Percentiles rank a stretch among this genome's conserved stretches.
phyloP scores from a whole-genome alignment of 2,329 filamentous ascomycete species.

The Fusarium caatingaense region DNA sequence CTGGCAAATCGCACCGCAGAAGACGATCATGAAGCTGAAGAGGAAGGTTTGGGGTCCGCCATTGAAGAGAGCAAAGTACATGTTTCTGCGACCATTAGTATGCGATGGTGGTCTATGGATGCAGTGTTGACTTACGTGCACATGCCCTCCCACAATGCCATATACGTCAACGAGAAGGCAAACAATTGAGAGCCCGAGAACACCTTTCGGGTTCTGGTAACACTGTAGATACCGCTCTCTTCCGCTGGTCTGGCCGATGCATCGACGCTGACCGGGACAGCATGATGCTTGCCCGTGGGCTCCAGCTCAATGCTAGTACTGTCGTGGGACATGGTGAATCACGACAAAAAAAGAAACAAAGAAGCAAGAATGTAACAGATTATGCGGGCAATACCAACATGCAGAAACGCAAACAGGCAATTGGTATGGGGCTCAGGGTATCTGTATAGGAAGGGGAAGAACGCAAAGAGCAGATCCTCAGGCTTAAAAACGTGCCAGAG shows the following conservation, averaged over 20 bases:
- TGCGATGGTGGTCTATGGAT: fast-evolving
- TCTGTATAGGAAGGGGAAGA: not conserved
- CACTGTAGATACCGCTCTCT: slow-evolving; percentile 30
- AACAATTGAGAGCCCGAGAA: slow-evolving; percentile 44
- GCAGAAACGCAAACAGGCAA: slow-evolving; percentile 9
- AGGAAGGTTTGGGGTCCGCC: slow-evolving; percentile 42
- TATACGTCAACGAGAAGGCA: slow-evolving; percentile 43
- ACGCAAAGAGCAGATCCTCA: slow-evolving; percentile 1
- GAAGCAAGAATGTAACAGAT: not conserved
- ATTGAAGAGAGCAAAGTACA: slow-evolving; percentile 44
- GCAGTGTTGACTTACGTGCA: slow-evolving; percentile 33
- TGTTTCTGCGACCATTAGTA: slow-evolving; percentile 32
- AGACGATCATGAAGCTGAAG: slow-evolving; percentile 45
- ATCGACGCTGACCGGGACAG: slow-evolving; percentile 24
- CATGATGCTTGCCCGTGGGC: slow-evolving; percentile 22
- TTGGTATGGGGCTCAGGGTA: not conserved
- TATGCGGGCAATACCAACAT: slow-evolving; percentile 2
- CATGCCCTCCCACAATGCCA: slow-evolving; percentile 44
- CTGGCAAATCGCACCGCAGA: slow-evolving; percentile 40
- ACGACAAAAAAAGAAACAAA: no score
- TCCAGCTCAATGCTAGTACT: slow-evolving; percentile 36
- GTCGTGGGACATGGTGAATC: slow-evolving; percentile 25
- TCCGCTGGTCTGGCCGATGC: slow-evolving; percentile 18
- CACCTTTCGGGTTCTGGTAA: slow-evolving; percentile 41
- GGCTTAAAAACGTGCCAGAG: slow-evolving; percentile 15